Conservation (phyloP, 176 grass and related monocot species). For the Lolium perenne region DNA sequence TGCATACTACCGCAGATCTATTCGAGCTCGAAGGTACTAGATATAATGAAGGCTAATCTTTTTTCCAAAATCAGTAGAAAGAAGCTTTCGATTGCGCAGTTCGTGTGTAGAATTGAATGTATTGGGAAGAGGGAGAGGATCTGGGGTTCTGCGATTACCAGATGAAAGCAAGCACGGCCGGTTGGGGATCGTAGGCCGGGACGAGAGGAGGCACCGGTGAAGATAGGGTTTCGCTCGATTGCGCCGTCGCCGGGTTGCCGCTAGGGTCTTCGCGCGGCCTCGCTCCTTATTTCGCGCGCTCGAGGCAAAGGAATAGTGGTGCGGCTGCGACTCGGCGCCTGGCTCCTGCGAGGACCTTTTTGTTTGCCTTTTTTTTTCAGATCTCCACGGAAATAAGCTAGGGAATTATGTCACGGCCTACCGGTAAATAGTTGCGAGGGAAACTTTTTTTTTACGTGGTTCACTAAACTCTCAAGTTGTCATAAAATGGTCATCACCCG, state of each 20-base stretch:
- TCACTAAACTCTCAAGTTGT: no score
- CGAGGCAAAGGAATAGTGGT: not conserved
- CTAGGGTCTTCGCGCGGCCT: not conserved
- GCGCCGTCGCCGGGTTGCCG: not conserved
- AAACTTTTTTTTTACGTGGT: no score
- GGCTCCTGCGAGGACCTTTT: no score
- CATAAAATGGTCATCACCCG: no score
- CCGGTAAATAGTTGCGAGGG: no score
- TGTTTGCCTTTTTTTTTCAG: no score
- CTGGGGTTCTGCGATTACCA: not conserved
- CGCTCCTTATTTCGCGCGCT: not conserved
- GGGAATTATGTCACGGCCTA: no score
- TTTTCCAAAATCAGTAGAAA: not conserved
- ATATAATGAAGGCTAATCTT: not conserved
- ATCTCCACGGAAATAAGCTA: no score
- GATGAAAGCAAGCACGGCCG: not conserved
- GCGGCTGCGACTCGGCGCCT: no score
- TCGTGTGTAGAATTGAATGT: not conserved
- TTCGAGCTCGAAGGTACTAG: not conserved
- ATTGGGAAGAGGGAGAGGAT: no score
- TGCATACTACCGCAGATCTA: not conserved
- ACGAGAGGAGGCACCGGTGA: not conserved
- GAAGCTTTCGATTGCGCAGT: not conserved
- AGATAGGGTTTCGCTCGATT: slow-evolving; percentile 1
- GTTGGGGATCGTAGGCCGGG: not conserved